A percentile compares a stretch with the other conserved stretches of the same genome.
These are phyloP conservation scores for Modicella reniformis DNA, from an alignment of 371 early-diverging fungal species.

Conservation along the genomic window DNA sequence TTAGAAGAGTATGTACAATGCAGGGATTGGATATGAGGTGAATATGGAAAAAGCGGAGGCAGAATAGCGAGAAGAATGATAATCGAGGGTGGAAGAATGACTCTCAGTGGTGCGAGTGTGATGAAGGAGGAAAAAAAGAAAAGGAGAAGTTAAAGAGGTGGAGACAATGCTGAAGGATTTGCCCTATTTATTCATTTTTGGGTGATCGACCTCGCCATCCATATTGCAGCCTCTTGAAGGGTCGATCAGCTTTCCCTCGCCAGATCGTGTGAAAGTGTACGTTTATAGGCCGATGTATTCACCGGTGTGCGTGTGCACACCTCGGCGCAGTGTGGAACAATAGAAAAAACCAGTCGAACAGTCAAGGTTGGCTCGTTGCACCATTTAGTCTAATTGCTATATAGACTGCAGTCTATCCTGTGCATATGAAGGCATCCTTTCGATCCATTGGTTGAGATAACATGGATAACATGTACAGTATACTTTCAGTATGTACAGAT, in stretches of 20 bases:
- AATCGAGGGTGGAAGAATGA: not conserved
- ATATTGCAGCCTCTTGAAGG: too few species aligned
- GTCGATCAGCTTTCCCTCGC: too few species aligned
- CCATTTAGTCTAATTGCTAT: not conserved
- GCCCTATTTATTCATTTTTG: too few species aligned
- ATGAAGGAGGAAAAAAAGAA: not conserved
- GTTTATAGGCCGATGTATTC: too few species aligned
- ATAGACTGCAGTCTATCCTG: not conserved
- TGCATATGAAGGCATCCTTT: too few species aligned
- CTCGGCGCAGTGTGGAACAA: conserved; percentile 6
- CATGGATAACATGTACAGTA: not conserved
- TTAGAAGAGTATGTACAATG: not conserved
- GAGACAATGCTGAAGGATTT: too few species aligned
- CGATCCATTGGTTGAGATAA: not conserved
- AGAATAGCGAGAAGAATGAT: not conserved
- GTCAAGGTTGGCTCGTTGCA: not conserved
- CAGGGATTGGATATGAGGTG: too few species aligned
- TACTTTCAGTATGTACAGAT: not conserved
- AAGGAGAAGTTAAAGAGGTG: not conserved
- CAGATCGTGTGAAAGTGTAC: not conserved
- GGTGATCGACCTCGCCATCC: too few species aligned
- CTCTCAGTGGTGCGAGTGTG: too few species aligned
- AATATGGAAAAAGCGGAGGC: too few species aligned
- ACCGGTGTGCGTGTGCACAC: not conserved
- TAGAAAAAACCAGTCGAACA: not conserved